phyloP scores from a whole-genome alignment of 2,329 filamentous ascomycete species.

The Tolypocladium album region DNA sequence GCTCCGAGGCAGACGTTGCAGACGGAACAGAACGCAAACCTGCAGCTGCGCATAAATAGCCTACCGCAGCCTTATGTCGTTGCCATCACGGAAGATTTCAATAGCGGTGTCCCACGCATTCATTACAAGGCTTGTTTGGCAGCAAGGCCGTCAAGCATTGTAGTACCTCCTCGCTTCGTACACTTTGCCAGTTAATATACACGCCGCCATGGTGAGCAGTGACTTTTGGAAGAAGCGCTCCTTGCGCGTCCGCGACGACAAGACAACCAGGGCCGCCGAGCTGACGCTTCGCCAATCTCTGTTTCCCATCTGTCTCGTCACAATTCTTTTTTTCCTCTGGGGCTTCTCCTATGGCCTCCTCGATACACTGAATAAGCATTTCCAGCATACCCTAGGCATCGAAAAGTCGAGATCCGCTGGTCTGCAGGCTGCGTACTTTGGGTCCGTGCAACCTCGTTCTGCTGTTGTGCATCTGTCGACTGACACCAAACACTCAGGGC shows the following conservation, averaged over 20 bases:
- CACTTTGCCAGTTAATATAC: not conserved
- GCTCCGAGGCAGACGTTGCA: not conserved
- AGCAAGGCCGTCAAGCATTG: not conserved
- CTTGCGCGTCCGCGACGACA: slow-evolving; percentile 29
- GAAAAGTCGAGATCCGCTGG: slow-evolving; percentile 32
- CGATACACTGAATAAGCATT: slow-evolving; percentile 39
- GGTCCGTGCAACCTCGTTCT: slow-evolving; percentile 28
- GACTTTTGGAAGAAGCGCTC: slow-evolving; percentile 33
- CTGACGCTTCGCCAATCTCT: slow-evolving; percentile 57
- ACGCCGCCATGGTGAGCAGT: slow-evolving; percentile 25
- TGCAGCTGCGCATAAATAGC: not conserved
- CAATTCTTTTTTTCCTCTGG: slow-evolving; percentile 35
- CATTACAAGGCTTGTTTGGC: not conserved
- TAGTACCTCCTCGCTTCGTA: not conserved
- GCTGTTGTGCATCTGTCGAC: not conserved
- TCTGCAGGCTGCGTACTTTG: slow-evolving; percentile 41
- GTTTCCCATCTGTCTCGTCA: slow-evolving; percentile 49
- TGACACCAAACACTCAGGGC: slow-evolving; percentile 25
- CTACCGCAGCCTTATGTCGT: not conserved
- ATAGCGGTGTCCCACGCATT: not conserved
- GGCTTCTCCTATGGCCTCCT: slow-evolving; percentile 36
- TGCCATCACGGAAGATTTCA: not conserved
- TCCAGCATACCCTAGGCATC: slow-evolving; percentile 34
- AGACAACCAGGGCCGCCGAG: slow-evolving; percentile 34
- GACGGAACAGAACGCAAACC: not conserved